Percentiles rank a stretch among this genome's conserved stretches.
phyloP scores from a whole-genome alignment of 306 rosid species.

The Corylus heterophylla region DNA sequence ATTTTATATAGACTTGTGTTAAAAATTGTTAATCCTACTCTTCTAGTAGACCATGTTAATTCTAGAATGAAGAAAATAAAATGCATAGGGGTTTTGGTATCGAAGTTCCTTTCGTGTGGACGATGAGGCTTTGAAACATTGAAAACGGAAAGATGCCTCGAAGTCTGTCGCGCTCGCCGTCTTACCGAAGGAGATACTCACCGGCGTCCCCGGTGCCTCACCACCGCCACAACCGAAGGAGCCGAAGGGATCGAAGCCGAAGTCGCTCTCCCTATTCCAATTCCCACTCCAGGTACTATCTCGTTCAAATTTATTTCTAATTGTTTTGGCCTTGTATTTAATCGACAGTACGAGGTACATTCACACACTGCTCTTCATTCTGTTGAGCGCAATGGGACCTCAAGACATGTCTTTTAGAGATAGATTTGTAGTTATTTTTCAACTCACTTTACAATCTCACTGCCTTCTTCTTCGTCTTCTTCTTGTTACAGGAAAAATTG shows the following conservation, averaged over 20 bases:
- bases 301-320: too few species aligned
- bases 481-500: background rate
- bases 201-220: conserved; percentile 35
- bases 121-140: background rate
- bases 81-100: too few species aligned
- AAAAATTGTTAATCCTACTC: too few species aligned
- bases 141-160: conserved; percentile 41
- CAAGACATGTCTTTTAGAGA: background rate
- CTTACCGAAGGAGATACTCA: conserved; percentile 44
- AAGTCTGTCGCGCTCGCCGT: conserved; percentile 59
- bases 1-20: too few species aligned
- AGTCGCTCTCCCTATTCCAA: conserved; percentile 45
- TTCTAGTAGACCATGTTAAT: too few species aligned
- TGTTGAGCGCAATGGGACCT: background rate
- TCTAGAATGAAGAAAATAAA: too few species aligned
- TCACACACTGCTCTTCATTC: background rate
- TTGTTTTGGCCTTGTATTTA: background rate
- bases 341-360: background rate
- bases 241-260: conserved; percentile 45
- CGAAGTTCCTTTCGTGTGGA: too few species aligned
- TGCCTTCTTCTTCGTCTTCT: background rate
- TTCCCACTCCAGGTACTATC: conserved; percentile 30
- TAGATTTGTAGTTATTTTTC: too few species aligned
- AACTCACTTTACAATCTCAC: too few species aligned
- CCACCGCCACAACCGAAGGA: conserved; percentile 41